phyloP scores from a whole-genome alignment of 805 yeast genomes.

The Maudiozyma pseudohumilis region DNA sequence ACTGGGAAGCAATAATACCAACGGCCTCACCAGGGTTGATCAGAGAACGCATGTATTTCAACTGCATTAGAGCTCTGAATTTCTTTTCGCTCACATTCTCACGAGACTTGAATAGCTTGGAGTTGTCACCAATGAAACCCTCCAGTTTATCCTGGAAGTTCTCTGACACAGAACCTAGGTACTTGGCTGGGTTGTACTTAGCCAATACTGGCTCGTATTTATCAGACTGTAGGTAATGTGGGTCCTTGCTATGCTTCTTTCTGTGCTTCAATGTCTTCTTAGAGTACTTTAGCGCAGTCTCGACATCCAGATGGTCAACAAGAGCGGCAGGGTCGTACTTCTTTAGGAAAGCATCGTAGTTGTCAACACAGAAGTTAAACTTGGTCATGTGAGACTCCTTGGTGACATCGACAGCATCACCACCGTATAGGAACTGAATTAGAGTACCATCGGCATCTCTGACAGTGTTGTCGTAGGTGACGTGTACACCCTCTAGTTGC shows the following conservation, averaged over 20 bases:
- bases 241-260: conserved; percentile 51
- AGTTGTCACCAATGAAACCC: conserved; percentile 47
- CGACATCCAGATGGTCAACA: conserved; percentile 70
- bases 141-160: conserved; percentile 77
- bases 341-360: conserved; percentile 74
- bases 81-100: conserved; percentile 53
- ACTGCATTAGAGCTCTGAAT: conserved; percentile 93
- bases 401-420: conserved; percentile 90
- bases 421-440: conserved; percentile 94
- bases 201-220: conserved; percentile 87
- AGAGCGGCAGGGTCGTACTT: conserved; percentile 78
- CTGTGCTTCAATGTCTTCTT: conserved; percentile 71
- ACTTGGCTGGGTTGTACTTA: conserved; percentile 77
- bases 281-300: conserved; percentile 64
- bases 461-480: conserved; percentile 87
- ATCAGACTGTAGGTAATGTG: conserved; percentile 50
- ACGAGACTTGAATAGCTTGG: conserved; percentile 44
- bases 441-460: conserved; percentile 92
- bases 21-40: conserved; percentile 96
- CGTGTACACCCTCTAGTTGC: conserved; percentile 94
- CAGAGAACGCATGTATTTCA: conserved; percentile 93
- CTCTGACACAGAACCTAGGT: conserved; percentile 89
- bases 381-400: conserved; percentile 91
- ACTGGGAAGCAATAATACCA: conserved; percentile 96
- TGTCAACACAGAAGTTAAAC: conserved; percentile 86